These are phyloP conservation scores for Begonia peltatifolia DNA, from an alignment of 306 rosid species.

Conservation along the genomic window DNA sequence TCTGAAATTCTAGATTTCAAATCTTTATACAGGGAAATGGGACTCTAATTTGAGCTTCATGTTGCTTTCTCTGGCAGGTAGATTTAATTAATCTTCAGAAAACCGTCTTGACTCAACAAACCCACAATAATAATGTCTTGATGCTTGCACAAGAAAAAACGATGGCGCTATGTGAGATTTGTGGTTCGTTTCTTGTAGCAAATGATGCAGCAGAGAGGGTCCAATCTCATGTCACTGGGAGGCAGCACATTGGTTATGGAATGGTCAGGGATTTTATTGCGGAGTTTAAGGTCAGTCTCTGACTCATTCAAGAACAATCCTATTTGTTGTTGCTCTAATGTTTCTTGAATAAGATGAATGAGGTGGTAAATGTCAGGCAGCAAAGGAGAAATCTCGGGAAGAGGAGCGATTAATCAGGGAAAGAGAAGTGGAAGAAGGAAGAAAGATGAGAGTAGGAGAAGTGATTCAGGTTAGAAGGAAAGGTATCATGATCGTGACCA, in stretches of 20 bases:
- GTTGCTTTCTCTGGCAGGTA: slow-evolving; percentile 38
- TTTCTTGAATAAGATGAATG: slow-evolving; percentile 6
- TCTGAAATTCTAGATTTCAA: no score
- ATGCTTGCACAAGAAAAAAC: slow-evolving; percentile 90
- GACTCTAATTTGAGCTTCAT: no score
- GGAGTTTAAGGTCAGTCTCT: slow-evolving; percentile 54
- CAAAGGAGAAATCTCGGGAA: slow-evolving; percentile 73
- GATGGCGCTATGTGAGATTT: slow-evolving; percentile 94
- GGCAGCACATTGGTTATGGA: slow-evolving; percentile 98
- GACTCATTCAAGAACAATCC: slow-evolving; percentile 4
- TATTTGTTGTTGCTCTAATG: slow-evolving; percentile 1
- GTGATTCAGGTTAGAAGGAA: slow-evolving; percentile 74
- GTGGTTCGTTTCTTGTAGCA: slow-evolving; percentile 98
- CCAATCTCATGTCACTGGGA: slow-evolving; percentile 91
- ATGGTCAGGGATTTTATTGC: slow-evolving; percentile 85
- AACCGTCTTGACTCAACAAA: slow-evolving; percentile 55
- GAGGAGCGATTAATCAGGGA: slow-evolving; percentile 78
- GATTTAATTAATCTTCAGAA: slow-evolving; percentile 76
- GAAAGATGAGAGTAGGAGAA: slow-evolving; percentile 43
- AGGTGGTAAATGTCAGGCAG: slow-evolving; percentile 27
- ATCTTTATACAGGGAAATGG: no score
- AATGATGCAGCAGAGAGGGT: slow-evolving; percentile 98
- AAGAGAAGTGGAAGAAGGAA: slow-evolving; percentile 75
- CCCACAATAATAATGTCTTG: slow-evolving; percentile 59
- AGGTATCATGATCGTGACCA: slow-evolving; percentile 49